A percentile compares a stretch with the other conserved stretches of the same genome.
Conservation (phyloP, 2,329 filamentous ascomycete species). For the Endothia cerciana region DNA sequence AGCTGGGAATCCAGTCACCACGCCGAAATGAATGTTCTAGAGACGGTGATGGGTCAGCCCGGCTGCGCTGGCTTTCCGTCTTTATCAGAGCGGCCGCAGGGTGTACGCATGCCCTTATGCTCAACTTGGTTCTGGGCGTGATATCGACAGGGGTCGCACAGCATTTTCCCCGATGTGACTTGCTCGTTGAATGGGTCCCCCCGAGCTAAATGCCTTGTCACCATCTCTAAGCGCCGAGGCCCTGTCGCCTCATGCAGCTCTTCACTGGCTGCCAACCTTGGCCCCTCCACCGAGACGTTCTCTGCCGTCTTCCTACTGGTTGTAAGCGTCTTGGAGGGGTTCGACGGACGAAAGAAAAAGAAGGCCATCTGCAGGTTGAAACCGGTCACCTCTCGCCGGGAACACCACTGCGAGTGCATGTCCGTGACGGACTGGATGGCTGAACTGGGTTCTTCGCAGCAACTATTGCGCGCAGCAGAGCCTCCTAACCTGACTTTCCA, state of each 20-base stretch:
- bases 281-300: constrained; percentile 37
- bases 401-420: constrained; percentile 18
- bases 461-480: constrained; percentile 3
- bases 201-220: constrained; percentile 33
- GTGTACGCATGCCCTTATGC: neutral
- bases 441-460: constrained; percentile 7
- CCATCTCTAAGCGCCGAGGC: constrained; percentile 60
- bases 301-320: constrained; percentile 40
- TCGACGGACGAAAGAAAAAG: constrained; percentile 34
- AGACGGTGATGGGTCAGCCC: constrained; percentile 11
- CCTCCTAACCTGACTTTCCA: constrained; percentile 3
- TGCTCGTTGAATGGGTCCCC: constrained; percentile 46
- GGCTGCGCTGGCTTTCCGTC: constrained; percentile 10
- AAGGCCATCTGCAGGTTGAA: constrained; percentile 45
- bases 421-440: neutral
- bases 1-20: constrained; percentile 10
- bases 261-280: constrained; percentile 35
- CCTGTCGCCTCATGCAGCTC: constrained; percentile 55
- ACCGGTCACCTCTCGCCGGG: constrained; percentile 30
- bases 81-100: neutral
- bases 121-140: constrained; percentile 33
- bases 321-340: constrained; percentile 30
- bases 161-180: constrained; percentile 40
- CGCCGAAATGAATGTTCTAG: neutral
- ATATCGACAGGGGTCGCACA: constrained; percentile 25